Base-by-base conservation (phyloP, 495 filamentous ascomycete genomes). In the Aspergillus homomorphus region DNA sequence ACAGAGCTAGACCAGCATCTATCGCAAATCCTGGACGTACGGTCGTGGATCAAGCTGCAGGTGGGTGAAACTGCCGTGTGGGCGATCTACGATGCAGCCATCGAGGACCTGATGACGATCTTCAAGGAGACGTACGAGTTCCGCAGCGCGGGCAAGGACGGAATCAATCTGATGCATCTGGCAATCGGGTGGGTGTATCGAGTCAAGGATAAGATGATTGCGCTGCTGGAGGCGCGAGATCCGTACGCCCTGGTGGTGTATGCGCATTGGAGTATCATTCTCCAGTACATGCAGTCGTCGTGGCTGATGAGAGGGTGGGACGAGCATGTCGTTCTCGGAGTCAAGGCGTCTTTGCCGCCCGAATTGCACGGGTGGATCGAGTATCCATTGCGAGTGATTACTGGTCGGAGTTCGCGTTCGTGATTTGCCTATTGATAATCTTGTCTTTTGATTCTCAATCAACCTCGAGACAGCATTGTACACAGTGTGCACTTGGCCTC, bases 301-400 rank as follows among this genome's bases (percentile, higher is more conserved):
- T 78, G 74, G 77, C 71, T 74, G 55, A 72, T 75, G 66, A 23
- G 59, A 8, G 73, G 68, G 2, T 77, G 76, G 73, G 69, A 73
- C 49, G 57, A 54, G 22, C 72, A 73, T 69, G 69, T 80, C n/a
- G 44, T 78, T 0, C 23, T 15, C 12, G 71, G 71, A 19, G 65
- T 77, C 52, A 55, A 52, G 16, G 45, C 28, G 3, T 69, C 53
- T 24, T 53, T 78, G 15, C 51, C 44, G 2, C 6, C 8, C 1
- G 67, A 64, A 0, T 72, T 64, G 60, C 60, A 65, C 4, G 30
- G 21, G 18, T 72, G 67, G 69, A 62, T 77, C 48, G 59, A 64
- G 42, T 80, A 73, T 73, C 72, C 71, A 2, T 12, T 24, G 41
- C 19, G 22, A 10, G 54, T 60, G 21, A 54, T 66, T 41, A 38